Conservation (phyloP, 352 stramenopile genomes). For the Phytopythium cucurbitacearum region DNA sequence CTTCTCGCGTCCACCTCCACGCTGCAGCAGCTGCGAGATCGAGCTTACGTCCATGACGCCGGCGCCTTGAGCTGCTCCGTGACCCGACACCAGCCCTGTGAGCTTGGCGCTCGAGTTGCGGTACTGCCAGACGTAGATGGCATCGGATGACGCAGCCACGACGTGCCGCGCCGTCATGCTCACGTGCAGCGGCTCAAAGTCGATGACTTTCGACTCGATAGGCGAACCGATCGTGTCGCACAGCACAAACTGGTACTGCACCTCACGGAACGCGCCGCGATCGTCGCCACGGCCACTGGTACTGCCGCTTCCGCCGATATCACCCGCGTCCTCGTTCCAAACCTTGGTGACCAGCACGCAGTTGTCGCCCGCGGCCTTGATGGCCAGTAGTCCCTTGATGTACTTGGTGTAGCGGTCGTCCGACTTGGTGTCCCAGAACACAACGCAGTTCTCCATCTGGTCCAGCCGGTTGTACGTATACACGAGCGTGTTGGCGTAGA, state of each 20-base stretch:
- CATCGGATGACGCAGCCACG: constrained; percentile 69
- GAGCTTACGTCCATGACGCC: constrained; percentile 45
- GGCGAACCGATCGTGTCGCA: constrained; percentile 84
- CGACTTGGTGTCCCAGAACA: constrained; percentile 91
- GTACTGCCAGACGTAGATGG: constrained; percentile 94
- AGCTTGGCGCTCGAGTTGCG: constrained; percentile 78
- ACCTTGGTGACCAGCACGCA: constrained; percentile 85
- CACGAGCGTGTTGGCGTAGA: constrained; percentile 86
- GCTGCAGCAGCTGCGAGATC: constrained; percentile 67
- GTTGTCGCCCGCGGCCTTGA: constrained; percentile 84
- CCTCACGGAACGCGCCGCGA: constrained; percentile 37
- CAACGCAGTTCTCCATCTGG: constrained; percentile 83
- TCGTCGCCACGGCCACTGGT: constrained; percentile 10
- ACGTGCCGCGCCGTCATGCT: constrained; percentile 87
- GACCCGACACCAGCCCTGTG: constrained; percentile 48
- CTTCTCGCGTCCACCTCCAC: constrained; percentile 68
- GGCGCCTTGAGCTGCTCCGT: constrained; percentile 13
- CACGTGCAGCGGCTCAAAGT: constrained; percentile 82
- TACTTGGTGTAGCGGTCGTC: constrained; percentile 86
- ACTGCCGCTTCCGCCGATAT: constrained; percentile 17
- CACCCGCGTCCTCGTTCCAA: constrained; percentile 64
- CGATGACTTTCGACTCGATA: constrained; percentile 82
- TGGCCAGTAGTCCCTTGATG: constrained; percentile 68
- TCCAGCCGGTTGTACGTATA: constrained; percentile 90
- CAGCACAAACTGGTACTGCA: constrained; percentile 83